Base-by-base conservation (phyloP, 768 basidiomycete genomes). In the Boletus sp. region DNA sequence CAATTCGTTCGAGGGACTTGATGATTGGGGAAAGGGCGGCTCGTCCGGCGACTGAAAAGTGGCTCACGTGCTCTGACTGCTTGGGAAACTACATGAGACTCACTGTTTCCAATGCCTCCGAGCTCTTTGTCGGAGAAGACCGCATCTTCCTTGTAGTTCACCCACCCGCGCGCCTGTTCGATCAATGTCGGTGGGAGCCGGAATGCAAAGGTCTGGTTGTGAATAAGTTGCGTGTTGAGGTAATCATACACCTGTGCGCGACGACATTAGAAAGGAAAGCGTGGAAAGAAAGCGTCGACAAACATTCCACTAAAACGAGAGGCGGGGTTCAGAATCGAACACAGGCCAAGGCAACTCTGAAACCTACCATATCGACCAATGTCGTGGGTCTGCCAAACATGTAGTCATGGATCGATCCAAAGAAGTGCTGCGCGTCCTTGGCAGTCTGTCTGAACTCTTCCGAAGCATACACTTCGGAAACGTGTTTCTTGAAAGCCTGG, bases 201-300 rank as follows among this genome's bases (percentile, higher is more conserved):
- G 72, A 82, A 80, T 2, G 86, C 85, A 58, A 87, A 94, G 19
- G 87, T 86, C 73, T 81, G 83, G 77, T 94, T 93, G 78, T 93
- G 86, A 50, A 75, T 78, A 56, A 88, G 79, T 67, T 91, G 76
- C n/a, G 87, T 79, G 75, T 84, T 83, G 66, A 93, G 79, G 70
- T 79, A 91, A 72, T 92, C 88, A 68, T 80, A 88, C 55, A 91
- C 75, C 87, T 89, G 59, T 40, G 34, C 30, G 47, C 47, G 45
- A 37, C 15, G 29, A 47, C 40, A 52, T 66, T 47, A 60, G 56
- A 63, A 35, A 35, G 34, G 55, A 57, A 53, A 32, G 21, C 2
- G 34, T 4, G 17, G 13, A 25, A 44, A 27, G 34, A 41, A 43
- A 34, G 38, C 19, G 13, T 44, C 32, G 8, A 72, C 85, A 70